These are phyloP conservation scores for Phanerochaete sordida DNA, from an alignment of 768 basidiomycete genomes.

Conservation along the genomic window DNA sequence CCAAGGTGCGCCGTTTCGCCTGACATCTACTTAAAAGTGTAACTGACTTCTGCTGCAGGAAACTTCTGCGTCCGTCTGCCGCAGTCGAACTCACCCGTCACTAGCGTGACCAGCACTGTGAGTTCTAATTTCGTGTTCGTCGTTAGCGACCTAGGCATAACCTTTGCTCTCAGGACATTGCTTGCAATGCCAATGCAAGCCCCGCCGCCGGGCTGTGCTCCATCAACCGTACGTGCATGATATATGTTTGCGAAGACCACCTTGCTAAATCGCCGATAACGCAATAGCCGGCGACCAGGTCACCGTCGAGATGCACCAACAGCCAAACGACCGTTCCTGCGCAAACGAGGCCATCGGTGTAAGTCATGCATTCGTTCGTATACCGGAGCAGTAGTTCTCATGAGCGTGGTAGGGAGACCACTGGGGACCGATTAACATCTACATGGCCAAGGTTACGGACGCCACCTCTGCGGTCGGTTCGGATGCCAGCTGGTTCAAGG, in stretches of 20 bases:
- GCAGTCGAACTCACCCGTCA: constrained; percentile 44
- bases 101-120: constrained; percentile 35
- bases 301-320: constrained; percentile 55
- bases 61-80: constrained; percentile 42
- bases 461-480: constrained; percentile 43
- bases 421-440: constrained; percentile 45
- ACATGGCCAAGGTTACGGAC: constrained; percentile 46
- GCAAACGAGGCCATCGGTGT: constrained; percentile 43
- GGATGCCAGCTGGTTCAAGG: constrained; percentile 46
- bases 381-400: not conserved
- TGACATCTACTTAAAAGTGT: not conserved
- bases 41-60: not conserved
- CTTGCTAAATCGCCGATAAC: too few species aligned
- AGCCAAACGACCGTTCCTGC: constrained; percentile 44
- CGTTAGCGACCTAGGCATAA: not conserved
- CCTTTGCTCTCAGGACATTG: constrained; percentile 33
- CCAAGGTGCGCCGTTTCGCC: constrained; percentile 28
- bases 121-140: too few species aligned
- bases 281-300: constrained; percentile 42
- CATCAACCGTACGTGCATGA: constrained; percentile 32
- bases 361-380: not conserved
- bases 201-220: constrained; percentile 37
- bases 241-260: too few species aligned
- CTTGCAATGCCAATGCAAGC: constrained; percentile 40
- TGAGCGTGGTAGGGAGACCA: constrained; percentile 33